Evolutionary conservation across 805 yeast genomes (phyloP).

Genomic region (Candida fluviatilis): DNA sequence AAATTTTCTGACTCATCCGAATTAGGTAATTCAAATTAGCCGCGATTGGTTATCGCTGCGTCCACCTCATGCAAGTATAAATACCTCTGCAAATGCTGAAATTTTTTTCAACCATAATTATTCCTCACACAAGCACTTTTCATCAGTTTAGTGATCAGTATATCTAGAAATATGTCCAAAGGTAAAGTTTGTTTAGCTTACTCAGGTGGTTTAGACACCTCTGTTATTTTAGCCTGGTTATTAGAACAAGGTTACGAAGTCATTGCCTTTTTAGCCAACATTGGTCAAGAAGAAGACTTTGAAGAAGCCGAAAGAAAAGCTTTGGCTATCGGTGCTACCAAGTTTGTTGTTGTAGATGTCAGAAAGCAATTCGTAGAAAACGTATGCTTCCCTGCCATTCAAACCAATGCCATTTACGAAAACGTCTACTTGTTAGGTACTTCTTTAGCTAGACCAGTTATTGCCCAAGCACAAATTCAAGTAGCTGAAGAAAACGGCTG

Average conservation of each 20-base stretch:
- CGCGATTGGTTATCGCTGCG: conserved; percentile 8
- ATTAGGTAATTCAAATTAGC: conserved; percentile 9
- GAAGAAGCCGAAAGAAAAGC: conserved; percentile 97
- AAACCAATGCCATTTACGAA: conserved; percentile 96
- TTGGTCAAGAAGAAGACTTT: conserved; percentile 99
- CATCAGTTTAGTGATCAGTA: too few species aligned
- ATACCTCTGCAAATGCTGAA: too few species aligned
- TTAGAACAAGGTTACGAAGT: conserved; percentile 98
- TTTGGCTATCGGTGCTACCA: conserved; percentile 93
- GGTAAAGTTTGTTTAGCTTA: conserved; percentile 99
- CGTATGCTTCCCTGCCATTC: conserved; percentile 94
- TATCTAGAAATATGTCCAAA: conserved; percentile 63
- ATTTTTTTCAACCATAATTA: too few species aligned
- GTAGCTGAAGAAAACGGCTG: conserved; percentile 98
- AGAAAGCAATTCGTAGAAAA: conserved; percentile 92
- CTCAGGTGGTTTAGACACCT: conserved; percentile 98
- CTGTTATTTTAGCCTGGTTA: conserved; percentile 96
- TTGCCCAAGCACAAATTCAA: conserved; percentile 95
- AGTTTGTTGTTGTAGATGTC: conserved; percentile 90
- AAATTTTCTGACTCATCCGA: conserved; percentile 15
- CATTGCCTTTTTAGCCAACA: conserved; percentile 95
- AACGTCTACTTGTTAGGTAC: conserved; percentile 96
- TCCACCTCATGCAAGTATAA: too few species aligned
- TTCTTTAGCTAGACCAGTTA: conserved; percentile 97
- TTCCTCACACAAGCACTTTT: too few species aligned